Conservation (phyloP, 768 basidiomycete species). For the Auricularia auricula-judae region DNA sequence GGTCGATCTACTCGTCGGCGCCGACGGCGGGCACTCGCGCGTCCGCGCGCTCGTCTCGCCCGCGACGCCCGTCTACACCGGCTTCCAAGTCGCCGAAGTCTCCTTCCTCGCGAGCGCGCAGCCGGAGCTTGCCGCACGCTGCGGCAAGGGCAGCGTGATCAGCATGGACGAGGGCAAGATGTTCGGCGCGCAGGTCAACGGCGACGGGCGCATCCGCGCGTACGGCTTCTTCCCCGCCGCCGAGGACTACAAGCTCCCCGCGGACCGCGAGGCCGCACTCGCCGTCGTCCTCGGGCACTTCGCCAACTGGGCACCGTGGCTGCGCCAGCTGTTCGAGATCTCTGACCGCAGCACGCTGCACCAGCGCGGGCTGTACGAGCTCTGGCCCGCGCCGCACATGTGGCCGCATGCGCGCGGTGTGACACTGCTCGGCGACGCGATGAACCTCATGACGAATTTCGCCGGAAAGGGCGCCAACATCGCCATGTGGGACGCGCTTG, state of each 20-base stretch:
- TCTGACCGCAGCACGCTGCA: neutral
- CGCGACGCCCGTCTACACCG: slow-evolving; percentile 22
- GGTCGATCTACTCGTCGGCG: slow-evolving; percentile 22
- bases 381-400: slow-evolving; percentile 4
- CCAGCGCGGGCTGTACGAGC: slow-evolving; percentile 3
- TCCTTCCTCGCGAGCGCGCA: slow-evolving; percentile 9
- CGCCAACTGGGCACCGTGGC: neutral
- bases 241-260: slow-evolving; percentile 1
- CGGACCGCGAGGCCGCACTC: neutral
- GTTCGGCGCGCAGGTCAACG: slow-evolving; percentile 23
- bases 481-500: slow-evolving; percentile 20
- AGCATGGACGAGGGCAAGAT: slow-evolving; percentile 15
- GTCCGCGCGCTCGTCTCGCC: slow-evolving; percentile 23
- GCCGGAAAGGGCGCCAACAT: slow-evolving; percentile 28
- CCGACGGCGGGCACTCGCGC: slow-evolving; percentile 31
- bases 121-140: slow-evolving; percentile 15
- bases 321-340: neutral
- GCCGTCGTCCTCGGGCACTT: neutral
- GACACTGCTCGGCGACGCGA: slow-evolving; percentile 24
- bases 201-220: slow-evolving; percentile 16
- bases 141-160: slow-evolving; percentile 21
- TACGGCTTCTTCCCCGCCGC: slow-evolving; percentile 8
- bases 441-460: slow-evolving; percentile 27
- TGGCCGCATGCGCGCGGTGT: slow-evolving; percentile 6
- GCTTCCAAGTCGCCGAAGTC: slow-evolving; percentile 14